Base-by-base conservation (phyloP, 2,329 filamentous ascomycete species). In the Cryphonectria carpinicola region DNA sequence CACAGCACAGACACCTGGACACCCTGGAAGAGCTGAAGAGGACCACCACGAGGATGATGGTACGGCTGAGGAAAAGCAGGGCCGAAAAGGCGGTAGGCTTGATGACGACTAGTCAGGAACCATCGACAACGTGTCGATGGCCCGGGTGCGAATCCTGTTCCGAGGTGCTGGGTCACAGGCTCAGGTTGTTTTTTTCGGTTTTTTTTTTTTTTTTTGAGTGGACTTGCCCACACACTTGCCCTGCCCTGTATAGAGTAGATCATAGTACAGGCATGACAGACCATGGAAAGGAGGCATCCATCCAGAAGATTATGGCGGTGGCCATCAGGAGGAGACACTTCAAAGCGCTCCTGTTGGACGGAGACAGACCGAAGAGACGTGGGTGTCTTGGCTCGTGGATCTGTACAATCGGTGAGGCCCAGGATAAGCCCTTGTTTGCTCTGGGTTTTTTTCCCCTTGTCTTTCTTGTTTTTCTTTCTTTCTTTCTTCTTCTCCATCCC, bases 81-180 rank as follows among this genome's bases (percentile, higher is more conserved):
- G n/a, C 10, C 43, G 35, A 63, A 68, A 64, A 63, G 58, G 66
- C 58, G 66, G 66, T 56, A 63, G 66, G 43, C 60, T 63, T 64
- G 58, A 68, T 56, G 32, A 49, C 41, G 41, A 28, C 60, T 68
- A 68, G 66, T 63, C 66, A 68, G 66, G 66, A 68, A 68, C 66
- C 25, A 65, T 65, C 63, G 63, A 65, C 63, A 68, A 41, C 66
- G 58, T 63, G 66, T 35, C 66, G 41, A 68, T 61, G 66, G 43
- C 43, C 66, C 58, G 54, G 37, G 66, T 43, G 56, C 25, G 66
- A 39, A 37, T 43, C 58, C 66, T 41, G 58, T 64, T 43, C 66
- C 66, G 37, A 58, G 37, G 58, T 49, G 66, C 58, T 63, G 66
- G 66, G 56, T 68, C 66, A 68, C 13, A 49, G 46, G 46, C 46